These are phyloP conservation scores for Davidsoniella virescens DNA, from an alignment of 2,329 filamentous ascomycete species.

Conservation along the genomic window DNA sequence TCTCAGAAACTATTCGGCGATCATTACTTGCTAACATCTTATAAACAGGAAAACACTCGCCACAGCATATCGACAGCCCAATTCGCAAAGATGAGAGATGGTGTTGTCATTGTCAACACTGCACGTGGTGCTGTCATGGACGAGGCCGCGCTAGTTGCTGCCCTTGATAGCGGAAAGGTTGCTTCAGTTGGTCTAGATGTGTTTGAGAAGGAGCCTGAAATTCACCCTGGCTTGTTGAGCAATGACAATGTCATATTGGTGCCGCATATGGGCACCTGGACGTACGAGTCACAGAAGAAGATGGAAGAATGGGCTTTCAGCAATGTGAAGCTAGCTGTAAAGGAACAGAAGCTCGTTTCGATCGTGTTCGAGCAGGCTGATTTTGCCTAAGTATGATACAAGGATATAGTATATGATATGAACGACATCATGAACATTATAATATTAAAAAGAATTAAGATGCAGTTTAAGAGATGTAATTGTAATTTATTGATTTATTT, in stretches of 20 bases:
- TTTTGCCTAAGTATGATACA: background rate
- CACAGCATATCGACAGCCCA: slow-evolving; percentile 59
- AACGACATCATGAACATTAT: no score
- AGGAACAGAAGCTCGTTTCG: slow-evolving; percentile 45
- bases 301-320: slow-evolving; percentile 65
- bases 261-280: slow-evolving; percentile 79
- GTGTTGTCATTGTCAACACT: slow-evolving; percentile 66
- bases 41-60: slow-evolving; percentile 39
- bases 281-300: slow-evolving; percentile 44
- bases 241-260: slow-evolving; percentile 60
- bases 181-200: slow-evolving; percentile 62
- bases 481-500: slow-evolving; percentile 2
- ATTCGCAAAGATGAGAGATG: slow-evolving; percentile 62
- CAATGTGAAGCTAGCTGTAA: slow-evolving; percentile 49
- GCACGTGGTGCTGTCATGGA: slow-evolving; percentile 71
- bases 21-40: background rate
- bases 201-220: slow-evolving; percentile 62
- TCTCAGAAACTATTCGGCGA: background rate
- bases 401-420: no score
- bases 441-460: no score
- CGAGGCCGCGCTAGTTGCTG: slow-evolving; percentile 60
- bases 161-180: slow-evolving; percentile 54
- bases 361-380: slow-evolving; percentile 54
- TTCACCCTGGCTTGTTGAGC: slow-evolving; percentile 54
- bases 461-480: background rate